Evolutionary conservation across 116 monocot genomes (phyloP).

Genomic region (Posidonia oceanica): DNA sequence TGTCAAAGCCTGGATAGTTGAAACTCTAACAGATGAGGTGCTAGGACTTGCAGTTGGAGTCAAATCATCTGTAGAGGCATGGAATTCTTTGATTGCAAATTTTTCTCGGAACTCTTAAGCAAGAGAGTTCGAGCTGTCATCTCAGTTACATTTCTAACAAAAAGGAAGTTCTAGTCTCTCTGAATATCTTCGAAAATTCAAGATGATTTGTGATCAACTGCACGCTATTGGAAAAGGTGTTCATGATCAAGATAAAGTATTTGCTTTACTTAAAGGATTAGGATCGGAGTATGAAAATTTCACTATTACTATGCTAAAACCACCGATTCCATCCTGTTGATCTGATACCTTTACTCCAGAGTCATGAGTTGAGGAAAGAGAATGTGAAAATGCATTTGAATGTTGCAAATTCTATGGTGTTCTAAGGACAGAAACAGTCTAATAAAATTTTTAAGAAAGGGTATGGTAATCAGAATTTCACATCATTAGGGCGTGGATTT

Average conservation of each 20-base stretch:
- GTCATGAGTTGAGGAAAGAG: neutral
- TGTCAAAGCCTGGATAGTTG: neutral
- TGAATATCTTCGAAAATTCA: neutral
- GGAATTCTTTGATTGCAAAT: neutral
- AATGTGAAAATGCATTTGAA: neutral
- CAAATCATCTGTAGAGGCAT: neutral
- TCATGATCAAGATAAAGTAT: neutral
- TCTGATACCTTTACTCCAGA: neutral
- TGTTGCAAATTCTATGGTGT: too few species aligned
- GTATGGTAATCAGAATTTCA: too few species aligned
- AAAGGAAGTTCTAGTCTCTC: neutral
- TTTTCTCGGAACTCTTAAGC: neutral
- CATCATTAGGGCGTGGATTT: neutral
- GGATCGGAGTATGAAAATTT: neutral
- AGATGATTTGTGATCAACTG: slow-evolving; percentile 8
- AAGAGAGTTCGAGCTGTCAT: neutral
- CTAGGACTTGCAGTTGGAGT: neutral
- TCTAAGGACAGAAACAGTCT: too few species aligned
- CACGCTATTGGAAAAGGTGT: slow-evolving; percentile 6
- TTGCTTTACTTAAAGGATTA: neutral
- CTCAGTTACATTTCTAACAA: neutral
- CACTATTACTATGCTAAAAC: slow-evolving; percentile 3
- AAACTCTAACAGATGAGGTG: neutral
- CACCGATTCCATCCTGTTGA: neutral
- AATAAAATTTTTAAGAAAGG: too few species aligned